Percentiles rank a stretch among this genome's conserved stretches.
Conservation (phyloP, 257 asterid genomes). For the Solanum tarapatanum region DNA sequence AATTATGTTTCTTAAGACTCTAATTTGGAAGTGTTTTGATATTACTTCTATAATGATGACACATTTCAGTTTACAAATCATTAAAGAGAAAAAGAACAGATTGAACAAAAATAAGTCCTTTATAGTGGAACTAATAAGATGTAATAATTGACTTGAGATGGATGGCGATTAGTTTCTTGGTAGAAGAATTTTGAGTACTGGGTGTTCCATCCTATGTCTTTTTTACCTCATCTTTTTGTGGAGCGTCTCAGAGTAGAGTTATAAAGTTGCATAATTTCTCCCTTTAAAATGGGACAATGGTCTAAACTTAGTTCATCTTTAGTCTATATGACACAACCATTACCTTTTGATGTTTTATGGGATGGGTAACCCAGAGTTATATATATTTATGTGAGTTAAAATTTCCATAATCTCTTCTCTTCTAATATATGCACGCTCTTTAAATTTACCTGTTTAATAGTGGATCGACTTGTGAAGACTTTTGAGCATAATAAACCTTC, state of each 20-base stretch:
- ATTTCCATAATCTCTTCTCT: not conserved
- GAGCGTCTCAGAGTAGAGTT: not conserved
- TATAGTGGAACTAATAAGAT: not conserved
- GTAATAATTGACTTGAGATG: not conserved
- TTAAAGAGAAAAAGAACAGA: not conserved
- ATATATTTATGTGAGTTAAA: not conserved
- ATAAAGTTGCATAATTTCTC: not conserved
- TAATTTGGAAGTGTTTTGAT: not conserved
- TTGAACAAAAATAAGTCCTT: not conserved
- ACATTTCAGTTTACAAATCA: not conserved
- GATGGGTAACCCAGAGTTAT: not conserved
- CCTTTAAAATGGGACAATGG: not conserved
- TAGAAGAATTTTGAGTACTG: not conserved
- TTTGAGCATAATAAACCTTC: slow-evolving; percentile 3
- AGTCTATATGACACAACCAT: not conserved
- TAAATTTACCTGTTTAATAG: not conserved
- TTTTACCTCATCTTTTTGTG: not conserved
- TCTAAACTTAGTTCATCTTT: not conserved
- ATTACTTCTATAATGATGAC: not conserved
- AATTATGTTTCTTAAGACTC: not conserved
- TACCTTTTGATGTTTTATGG: not conserved
- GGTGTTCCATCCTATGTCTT: not conserved
- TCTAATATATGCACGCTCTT: not conserved
- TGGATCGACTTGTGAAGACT: not conserved
- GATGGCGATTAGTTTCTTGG: not conserved